These are phyloP conservation scores for Biscutella laevigata DNA, from an alignment of 441 rosid genomes.

Conservation along the genomic window DNA sequence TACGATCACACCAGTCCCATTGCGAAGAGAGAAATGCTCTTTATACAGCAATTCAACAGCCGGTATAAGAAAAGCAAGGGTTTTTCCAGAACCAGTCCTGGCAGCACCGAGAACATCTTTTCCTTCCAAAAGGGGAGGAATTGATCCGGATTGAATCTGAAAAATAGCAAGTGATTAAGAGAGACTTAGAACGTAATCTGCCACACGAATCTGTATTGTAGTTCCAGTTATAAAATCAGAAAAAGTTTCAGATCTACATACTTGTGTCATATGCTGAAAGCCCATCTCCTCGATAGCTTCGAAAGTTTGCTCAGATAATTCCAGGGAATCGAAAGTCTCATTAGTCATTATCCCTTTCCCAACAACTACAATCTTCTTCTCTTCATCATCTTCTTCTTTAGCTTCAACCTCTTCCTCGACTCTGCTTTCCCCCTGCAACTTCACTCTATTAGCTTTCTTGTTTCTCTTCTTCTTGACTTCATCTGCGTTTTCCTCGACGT, in stretches of 20 bases:
- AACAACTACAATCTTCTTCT: slow-evolving; percentile 25
- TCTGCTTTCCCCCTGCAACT: slow-evolving; percentile 2
- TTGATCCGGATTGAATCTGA: slow-evolving; percentile 84
- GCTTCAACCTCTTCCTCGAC: slow-evolving; percentile 20
- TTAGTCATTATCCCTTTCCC: slow-evolving; percentile 72
- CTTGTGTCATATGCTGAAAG: slow-evolving; percentile 81
- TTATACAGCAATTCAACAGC: slow-evolving; percentile 76
- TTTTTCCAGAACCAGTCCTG: slow-evolving; percentile 95
- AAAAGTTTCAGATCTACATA: slow-evolving; percentile 6
- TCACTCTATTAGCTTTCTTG: slow-evolving; percentile 25
- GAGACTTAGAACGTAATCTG: not conserved
- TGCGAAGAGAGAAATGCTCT: slow-evolving; percentile 55
- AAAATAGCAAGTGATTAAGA: not conserved
- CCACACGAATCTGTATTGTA: not conserved
- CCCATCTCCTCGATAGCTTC: slow-evolving; percentile 71
- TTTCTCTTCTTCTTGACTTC: slow-evolving; percentile 19
- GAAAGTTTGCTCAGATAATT: slow-evolving; percentile 56
- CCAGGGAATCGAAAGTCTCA: slow-evolving; percentile 63
- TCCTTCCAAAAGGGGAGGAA: slow-evolving; percentile 65
- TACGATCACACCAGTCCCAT: slow-evolving; percentile 79
- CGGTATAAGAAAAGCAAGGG: slow-evolving; percentile 85
- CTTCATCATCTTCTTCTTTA: slow-evolving; percentile 22
- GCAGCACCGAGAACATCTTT: slow-evolving; percentile 97
- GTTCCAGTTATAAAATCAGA: not conserved
- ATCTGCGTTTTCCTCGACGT: slow-evolving; percentile 11